Evolutionary conservation across 805 yeast genomes (phyloP).

Genomic region (Isabelozyma rhagii): DNA sequence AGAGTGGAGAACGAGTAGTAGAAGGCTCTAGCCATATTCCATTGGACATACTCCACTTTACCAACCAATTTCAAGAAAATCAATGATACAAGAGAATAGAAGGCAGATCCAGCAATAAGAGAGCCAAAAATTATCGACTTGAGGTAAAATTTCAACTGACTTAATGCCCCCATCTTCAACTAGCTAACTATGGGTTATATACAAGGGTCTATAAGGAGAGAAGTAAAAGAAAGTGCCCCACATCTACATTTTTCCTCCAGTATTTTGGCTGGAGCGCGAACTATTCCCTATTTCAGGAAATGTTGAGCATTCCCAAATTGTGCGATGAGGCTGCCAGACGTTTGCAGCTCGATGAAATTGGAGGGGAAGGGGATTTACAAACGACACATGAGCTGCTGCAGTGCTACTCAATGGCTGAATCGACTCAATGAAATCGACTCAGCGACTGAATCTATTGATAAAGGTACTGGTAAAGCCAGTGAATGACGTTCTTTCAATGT

Average conservation of each 20-base stretch:
- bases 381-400: too few species aligned
- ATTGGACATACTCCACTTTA: conserved; percentile 78
- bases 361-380: too few species aligned
- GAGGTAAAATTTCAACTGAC: conserved; percentile 45
- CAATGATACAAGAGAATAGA: conserved; percentile 79
- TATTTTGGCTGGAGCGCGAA: not conserved
- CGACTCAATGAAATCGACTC: too few species aligned
- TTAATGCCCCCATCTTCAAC: conserved; percentile 2
- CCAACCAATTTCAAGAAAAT: conserved; percentile 63
- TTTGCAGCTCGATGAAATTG: too few species aligned
- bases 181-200: not conserved
- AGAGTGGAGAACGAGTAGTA: conserved; percentile 56
- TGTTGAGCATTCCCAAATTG: not conserved
- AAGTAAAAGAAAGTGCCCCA: too few species aligned
- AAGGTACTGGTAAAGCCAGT: too few species aligned
- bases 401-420: too few species aligned
- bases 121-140: conserved; percentile 55
- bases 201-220: too few species aligned
- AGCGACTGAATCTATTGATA: too few species aligned
- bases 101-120: conserved; percentile 56
- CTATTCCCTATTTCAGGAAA: not conserved
- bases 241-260: too few species aligned
- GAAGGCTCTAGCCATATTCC: conserved; percentile 84
- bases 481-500: too few species aligned
- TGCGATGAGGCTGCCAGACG: too few species aligned